Evolutionary conservation across 805 yeast genomes (phyloP).

Genomic region (Candida koratica): DNA sequence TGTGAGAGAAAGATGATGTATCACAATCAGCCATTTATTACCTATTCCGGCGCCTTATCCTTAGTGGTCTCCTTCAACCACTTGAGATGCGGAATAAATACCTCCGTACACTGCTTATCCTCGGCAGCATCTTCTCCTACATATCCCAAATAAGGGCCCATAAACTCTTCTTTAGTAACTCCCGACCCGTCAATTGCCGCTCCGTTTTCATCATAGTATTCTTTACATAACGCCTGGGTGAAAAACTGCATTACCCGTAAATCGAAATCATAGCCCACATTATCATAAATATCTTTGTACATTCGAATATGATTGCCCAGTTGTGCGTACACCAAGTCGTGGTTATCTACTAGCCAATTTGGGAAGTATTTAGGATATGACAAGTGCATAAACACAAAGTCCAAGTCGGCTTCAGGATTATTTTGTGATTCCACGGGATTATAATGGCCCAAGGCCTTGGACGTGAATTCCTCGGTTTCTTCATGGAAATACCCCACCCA

Average conservation of each 20-base stretch:
- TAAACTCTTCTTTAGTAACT: slow-evolving; percentile 24
- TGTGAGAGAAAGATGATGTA: too few relatives aligned
- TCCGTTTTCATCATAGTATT: slow-evolving; percentile 29
- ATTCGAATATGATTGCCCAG: slow-evolving; percentile 36
- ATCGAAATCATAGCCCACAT: slow-evolving; percentile 42
- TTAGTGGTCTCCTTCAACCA: slow-evolving; percentile 38
- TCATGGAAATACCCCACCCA: slow-evolving; percentile 35
- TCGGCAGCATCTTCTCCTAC: slow-evolving; percentile 23
- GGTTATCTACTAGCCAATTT: slow-evolving; percentile 30
- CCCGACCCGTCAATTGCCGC: slow-evolving; percentile 21
- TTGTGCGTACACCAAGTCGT: slow-evolving; percentile 31
- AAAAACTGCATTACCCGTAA: slow-evolving; percentile 36
- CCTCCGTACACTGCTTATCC: slow-evolving; percentile 28
- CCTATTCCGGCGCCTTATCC: neutral
- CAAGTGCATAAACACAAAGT: slow-evolving; percentile 50
- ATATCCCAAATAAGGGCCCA: slow-evolving; percentile 31
- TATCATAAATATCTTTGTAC: slow-evolving; percentile 33
- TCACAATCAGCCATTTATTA: too few relatives aligned
- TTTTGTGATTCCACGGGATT: slow-evolving; percentile 33
- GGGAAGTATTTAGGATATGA: slow-evolving; percentile 51
- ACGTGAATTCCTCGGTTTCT: slow-evolving; percentile 23
- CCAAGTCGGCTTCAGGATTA: slow-evolving; percentile 16
- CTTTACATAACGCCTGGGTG: slow-evolving; percentile 36
- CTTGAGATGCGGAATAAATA: slow-evolving; percentile 39
- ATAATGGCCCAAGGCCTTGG: slow-evolving; percentile 37